Percentiles rank a stretch among this genome's conserved stretches.
Evolutionary conservation across 768 basidiomycete species (phyloP).

Genomic region (Auriscalpium orientale): DNA sequence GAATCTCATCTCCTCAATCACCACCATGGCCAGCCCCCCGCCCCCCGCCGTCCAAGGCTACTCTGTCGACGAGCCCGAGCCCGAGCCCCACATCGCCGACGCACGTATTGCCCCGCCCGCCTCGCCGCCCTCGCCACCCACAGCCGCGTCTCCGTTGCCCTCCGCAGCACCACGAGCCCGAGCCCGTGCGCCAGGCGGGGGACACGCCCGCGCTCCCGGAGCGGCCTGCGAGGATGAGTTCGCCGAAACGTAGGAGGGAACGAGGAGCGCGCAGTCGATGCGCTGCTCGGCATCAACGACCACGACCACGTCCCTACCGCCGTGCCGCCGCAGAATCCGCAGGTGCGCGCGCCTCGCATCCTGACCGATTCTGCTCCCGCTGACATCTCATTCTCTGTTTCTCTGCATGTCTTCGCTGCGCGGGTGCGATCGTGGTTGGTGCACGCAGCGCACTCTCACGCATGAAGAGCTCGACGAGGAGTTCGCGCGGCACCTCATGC

Average conservation of each 20-base stretch:
- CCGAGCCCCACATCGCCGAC: neutral
- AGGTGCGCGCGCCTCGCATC: too few relatives aligned
- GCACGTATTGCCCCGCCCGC: neutral
- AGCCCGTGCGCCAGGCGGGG: neutral
- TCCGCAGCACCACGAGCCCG: neutral
- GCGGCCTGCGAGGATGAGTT: constrained; percentile 9
- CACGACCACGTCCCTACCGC: constrained; percentile 52
- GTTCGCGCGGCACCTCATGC: constrained; percentile 61
- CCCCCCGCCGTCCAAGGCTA: neutral
- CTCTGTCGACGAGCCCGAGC: neutral
- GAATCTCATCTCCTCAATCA: too few relatives aligned
- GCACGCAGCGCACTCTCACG: constrained; percentile 26
- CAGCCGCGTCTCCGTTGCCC: neutral
- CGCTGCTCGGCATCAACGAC: constrained; percentile 79
- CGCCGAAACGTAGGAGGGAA: constrained; percentile 48
- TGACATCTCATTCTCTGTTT: too few relatives aligned
- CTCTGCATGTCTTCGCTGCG: too few relatives aligned
- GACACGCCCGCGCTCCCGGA: neutral
- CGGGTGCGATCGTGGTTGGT: too few relatives aligned
- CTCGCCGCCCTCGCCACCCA: neutral
- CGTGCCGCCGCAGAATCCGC: constrained; percentile 1
- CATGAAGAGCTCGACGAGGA: constrained; percentile 76
- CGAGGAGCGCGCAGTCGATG: constrained; percentile 70
- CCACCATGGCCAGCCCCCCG: too few relatives aligned
- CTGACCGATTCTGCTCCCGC: too few relatives aligned